A percentile compares a stretch with the other conserved stretches of the same genome.
Evolutionary conservation across 2,329 filamentous ascomycete genomes (phyloP).

Genomic region (Aspergillus pseudoglaucus): DNA sequence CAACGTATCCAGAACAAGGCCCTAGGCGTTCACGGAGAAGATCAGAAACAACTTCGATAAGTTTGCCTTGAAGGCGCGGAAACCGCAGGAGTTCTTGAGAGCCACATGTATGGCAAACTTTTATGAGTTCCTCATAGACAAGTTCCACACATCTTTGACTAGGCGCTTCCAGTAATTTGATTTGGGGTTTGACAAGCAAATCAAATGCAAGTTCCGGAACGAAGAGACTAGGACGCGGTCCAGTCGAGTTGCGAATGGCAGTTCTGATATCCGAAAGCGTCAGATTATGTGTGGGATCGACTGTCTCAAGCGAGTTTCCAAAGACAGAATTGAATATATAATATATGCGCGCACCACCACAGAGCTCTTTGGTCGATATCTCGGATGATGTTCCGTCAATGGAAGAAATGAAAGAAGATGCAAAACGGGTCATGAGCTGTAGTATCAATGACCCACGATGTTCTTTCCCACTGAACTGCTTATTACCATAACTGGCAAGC

Average conservation of each 20-base stretch:
- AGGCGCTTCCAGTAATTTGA: slow-evolving; percentile 90
- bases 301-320: slow-evolving; percentile 89
- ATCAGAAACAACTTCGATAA: slow-evolving; percentile 97
- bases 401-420: slow-evolving; percentile 94
- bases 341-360: slow-evolving; percentile 90
- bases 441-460: slow-evolving; percentile 91
- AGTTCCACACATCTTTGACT: slow-evolving; percentile 96
- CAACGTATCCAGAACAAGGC: slow-evolving; percentile 83
- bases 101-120: slow-evolving; percentile 97
- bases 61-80: slow-evolving; percentile 86
- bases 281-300: slow-evolving; percentile 92
- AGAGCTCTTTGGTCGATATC: slow-evolving; percentile 96
- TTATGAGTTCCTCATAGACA: slow-evolving; percentile 97
- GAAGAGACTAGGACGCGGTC: slow-evolving; percentile 88
- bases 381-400: slow-evolving; percentile 98
- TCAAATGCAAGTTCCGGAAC: slow-evolving; percentile 98
- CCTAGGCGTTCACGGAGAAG: slow-evolving; percentile 86
- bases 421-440: slow-evolving; percentile 97
- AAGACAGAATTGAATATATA: slow-evolving; percentile 99
- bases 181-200: slow-evolving; percentile 94
- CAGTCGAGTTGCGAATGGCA: slow-evolving; percentile 95
- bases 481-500: slow-evolving; percentile 93
- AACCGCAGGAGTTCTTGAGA: slow-evolving; percentile 89
- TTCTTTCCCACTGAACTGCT: slow-evolving; percentile 95
- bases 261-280: slow-evolving; percentile 93